phyloP scores from a whole-genome alignment of 2,329 filamentous ascomycete genomes.

The Plectosphaerella sp. region DNA sequence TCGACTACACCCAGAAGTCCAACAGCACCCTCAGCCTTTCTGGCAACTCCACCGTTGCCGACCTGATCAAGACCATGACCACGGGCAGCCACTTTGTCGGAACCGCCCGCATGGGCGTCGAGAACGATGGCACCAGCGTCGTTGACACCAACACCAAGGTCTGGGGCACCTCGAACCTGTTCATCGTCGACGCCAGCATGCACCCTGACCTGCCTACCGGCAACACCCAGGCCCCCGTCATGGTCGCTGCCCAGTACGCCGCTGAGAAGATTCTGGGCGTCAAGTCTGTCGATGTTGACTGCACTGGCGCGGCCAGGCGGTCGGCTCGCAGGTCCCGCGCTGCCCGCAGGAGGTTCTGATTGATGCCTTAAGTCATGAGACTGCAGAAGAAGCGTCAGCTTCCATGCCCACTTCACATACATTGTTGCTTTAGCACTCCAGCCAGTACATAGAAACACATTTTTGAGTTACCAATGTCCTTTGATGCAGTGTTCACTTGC shows the following conservation, averaged over 20 bases:
- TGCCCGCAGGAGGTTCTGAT: too few relatives aligned
- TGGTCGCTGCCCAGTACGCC: constrained; percentile 19
- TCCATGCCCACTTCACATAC: too few relatives aligned
- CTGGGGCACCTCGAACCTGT: constrained; percentile 22
- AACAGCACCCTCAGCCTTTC: constrained; percentile 11
- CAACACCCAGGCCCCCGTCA: constrained; percentile 18
- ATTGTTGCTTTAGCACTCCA: too few relatives aligned
- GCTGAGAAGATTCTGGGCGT: constrained; percentile 15
- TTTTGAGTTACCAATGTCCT: too few relatives aligned
- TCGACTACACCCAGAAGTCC: constrained; percentile 17
- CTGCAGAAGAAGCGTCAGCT: too few relatives aligned
- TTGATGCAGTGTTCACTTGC: too few relatives aligned
- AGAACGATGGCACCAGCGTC: constrained; percentile 24
- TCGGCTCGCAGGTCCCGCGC: too few relatives aligned
- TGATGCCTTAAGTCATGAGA: too few relatives aligned
- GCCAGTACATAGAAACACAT: too few relatives aligned
- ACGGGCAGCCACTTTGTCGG: constrained; percentile 24
- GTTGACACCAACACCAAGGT: constrained; percentile 25
- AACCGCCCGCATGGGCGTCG: constrained; percentile 21
- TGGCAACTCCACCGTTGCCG: constrained; percentile 15
- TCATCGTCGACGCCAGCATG: constrained; percentile 22
- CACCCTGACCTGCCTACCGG: constrained; percentile 23
- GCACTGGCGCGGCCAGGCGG: background rate
- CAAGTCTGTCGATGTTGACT: background rate
- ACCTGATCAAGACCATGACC: constrained; percentile 16